These are phyloP conservation scores for Helianthus tuberosus DNA, from an alignment of 129 eudicot genomes.

Conservation along the genomic window DNA sequence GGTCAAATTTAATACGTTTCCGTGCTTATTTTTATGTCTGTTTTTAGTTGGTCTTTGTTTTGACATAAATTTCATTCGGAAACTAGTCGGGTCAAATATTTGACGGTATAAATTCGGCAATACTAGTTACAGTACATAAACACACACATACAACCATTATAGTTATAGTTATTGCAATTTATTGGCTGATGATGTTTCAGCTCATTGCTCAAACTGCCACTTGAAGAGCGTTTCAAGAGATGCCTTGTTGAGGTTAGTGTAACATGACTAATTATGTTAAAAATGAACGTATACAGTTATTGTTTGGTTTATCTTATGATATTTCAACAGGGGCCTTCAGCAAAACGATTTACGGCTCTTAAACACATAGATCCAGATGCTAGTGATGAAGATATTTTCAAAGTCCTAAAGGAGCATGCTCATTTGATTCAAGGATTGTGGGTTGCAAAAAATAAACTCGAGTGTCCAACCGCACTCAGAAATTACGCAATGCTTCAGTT, in stretches of 20 bases:
- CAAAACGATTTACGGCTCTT: slow-evolving; percentile 62
- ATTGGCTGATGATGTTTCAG: slow-evolving; percentile 52
- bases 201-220: slow-evolving; percentile 57
- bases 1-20: too few species aligned
- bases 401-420: slow-evolving; percentile 53
- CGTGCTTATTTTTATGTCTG: too few species aligned
- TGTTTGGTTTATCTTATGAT: background rate
- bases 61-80: too few species aligned
- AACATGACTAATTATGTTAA: too few species aligned
- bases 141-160: background rate
- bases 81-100: too few species aligned
- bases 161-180: background rate
- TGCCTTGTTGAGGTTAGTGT: slow-evolving; percentile 67
- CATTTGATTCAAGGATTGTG: slow-evolving; percentile 80
- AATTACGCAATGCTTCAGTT: slow-evolving; percentile 56
- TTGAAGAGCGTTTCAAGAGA: slow-evolving; percentile 69
- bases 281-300: background rate
- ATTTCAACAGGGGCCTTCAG: slow-evolving; percentile 55
- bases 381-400: slow-evolving; percentile 54
- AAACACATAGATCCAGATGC: slow-evolving; percentile 73
- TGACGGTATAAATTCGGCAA: too few species aligned
- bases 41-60: too few species aligned
- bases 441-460: slow-evolving; percentile 71
- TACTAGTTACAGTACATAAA: too few species aligned
- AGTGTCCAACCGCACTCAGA: slow-evolving; percentile 44